Evolutionary conservation across 345 rosid species (phyloP).

Genomic region (Boechera stricta): DNA sequence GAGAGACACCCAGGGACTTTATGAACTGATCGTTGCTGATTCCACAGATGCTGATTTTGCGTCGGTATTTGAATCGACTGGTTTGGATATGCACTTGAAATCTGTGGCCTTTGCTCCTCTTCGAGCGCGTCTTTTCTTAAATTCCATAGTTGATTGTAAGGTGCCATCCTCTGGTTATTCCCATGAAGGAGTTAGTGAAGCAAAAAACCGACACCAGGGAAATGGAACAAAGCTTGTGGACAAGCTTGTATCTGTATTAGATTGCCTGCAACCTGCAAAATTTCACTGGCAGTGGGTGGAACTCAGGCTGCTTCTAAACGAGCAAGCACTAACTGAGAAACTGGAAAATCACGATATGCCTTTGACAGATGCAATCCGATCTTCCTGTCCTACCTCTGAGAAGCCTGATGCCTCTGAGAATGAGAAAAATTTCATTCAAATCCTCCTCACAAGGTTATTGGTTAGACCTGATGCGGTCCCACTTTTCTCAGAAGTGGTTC

Average conservation of each 20-base stretch:
- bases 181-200: slow-evolving; percentile 64
- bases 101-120: slow-evolving; percentile 82
- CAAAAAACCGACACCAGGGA: slow-evolving; percentile 58
- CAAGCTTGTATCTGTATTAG: slow-evolving; percentile 77
- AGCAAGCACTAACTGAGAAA: slow-evolving; percentile 88
- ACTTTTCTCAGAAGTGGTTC: slow-evolving; percentile 91
- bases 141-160: slow-evolving; percentile 84
- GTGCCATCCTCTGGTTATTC: slow-evolving; percentile 57
- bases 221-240: slow-evolving; percentile 75
- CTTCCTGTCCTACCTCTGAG: slow-evolving; percentile 72
- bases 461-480: slow-evolving; percentile 97
- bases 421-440: slow-evolving; percentile 84
- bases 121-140: slow-evolving; percentile 88
- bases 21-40: slow-evolving; percentile 87
- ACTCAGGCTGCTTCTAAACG: slow-evolving; percentile 94
- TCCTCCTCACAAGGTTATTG: slow-evolving; percentile 90
- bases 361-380: slow-evolving; percentile 74
- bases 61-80: slow-evolving; percentile 63
- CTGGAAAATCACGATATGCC: slow-evolving; percentile 74
- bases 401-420: slow-evolving; percentile 84
- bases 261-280: slow-evolving; percentile 92
- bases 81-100: slow-evolving; percentile 73
- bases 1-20: slow-evolving; percentile 80
- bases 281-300: slow-evolving; percentile 99
- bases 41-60: slow-evolving; percentile 90